Evolutionary conservation across 306 rosid genomes (phyloP), one percentile per base, ranked within the genome.

Genomic region (Castanea sativa): DNA sequence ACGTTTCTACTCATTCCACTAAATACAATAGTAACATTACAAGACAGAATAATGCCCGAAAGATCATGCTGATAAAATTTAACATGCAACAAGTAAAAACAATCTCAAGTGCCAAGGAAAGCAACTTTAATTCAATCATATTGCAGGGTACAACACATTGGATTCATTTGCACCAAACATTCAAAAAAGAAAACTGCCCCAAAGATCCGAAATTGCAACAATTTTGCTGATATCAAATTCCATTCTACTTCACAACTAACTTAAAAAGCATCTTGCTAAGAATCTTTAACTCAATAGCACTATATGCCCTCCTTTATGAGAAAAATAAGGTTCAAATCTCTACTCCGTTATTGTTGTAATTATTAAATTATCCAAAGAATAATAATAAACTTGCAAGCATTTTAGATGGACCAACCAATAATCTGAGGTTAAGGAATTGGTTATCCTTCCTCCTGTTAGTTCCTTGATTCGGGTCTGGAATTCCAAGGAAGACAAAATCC

Each of bases 31-130:
- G 52, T 77, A 33, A 20, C 67, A 57, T 61, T 56, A 14, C 25
- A 6, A 10, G 29, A 73, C 73, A 78, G 45, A 64, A 82, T 49
- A 5, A 45, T 76, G 72, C 49, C 73, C 69, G 68, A 45, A 73
- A 76, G 52, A 68, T 78, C 55, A 27, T 33, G 53, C 55, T 57
- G 76, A 71, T 73, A 59, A 55, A 16, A 32, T 33, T 33, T 67
- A 67, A 33, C 72, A 19, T 67, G 49, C 72, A 35, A 8, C 72
- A 68, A 18, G 15, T 32, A 2, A 16, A 5, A 16, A 19, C 11
- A 5, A 32, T 6, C 16, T 65, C 51, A 65, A 65, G 71, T 65
- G 71, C 13, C 51, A 65, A 30, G 20, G 14, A 32, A 65, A 33
- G 19, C 23, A 32, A 5, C 16, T 49, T 49, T 49, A 65, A 7